Base-by-base conservation (phyloP, 495 filamentous ascomycete species). In the Niebla homalea region DNA sequence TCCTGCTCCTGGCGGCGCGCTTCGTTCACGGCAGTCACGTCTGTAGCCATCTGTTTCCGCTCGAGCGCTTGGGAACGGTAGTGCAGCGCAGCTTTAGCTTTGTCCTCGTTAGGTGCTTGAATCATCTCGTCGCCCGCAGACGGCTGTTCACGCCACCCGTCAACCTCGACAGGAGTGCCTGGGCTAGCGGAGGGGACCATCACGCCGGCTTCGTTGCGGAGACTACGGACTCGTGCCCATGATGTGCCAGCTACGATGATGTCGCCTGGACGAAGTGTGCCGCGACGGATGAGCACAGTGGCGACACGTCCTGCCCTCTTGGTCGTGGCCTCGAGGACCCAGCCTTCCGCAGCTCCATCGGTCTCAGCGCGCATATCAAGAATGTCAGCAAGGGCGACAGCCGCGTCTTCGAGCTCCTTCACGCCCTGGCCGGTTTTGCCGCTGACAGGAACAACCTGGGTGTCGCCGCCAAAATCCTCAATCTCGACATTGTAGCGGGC, bases 371-470 rank as follows among this genome's bases (percentile, higher is more conserved):
- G 81, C 55, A 89, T 81, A 56, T 99, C 92, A 3, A 95, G 73
- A 57, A 96, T 78, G 60, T 99, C 93, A 1, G 86, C 83, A 3
- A 90, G 76, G 0, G 84, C 78, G 18, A 92, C 67, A 23, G 85
- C 83, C 22, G 87, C 85, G 64, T 97, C 93, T 67, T 96, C 93
- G 16, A 99, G 72, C 46, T 93, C 87, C 5, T 78, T 66, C 81
- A 99, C 94, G 48, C 93, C 93, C 60, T 83, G 73, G 19, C 93
- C 93, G 1, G 90, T 95, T 68, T 90, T 97, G 21, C 90, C 93
- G 60, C 85, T 92, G 18, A 97, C 89, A 45, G 72, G 76, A 23
- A 97, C 87, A 12, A 84, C 86, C 64, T 96, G 92, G 22, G 88
- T 87, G 49, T 99, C 93, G 50, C 93, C 93, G 35, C 93, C 93